phyloP scores from a whole-genome alignment of 1,139 yeast genomes.

The Hansenula sp. region DNA sequence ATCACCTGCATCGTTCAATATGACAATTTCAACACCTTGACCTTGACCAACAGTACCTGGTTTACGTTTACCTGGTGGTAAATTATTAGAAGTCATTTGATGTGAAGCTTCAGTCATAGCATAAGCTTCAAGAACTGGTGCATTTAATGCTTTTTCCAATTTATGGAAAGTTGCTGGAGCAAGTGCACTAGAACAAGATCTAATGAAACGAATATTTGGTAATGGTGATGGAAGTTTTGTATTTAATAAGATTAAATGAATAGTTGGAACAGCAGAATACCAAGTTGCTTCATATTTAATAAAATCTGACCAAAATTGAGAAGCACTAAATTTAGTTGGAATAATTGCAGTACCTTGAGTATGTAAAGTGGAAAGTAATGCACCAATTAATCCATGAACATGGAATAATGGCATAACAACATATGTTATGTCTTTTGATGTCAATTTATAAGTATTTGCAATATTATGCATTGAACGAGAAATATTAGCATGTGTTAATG shows the following conservation, averaged over 20 bases:
- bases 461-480: slow-evolving; percentile 55
- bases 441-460: slow-evolving; percentile 47
- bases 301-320: slow-evolving; percentile 54
- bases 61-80: slow-evolving; percentile 59
- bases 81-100: slow-evolving; percentile 65
- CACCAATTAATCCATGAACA: slow-evolving; percentile 66
- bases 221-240: slow-evolving; percentile 41
- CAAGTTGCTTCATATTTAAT: slow-evolving; percentile 46
- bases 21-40: slow-evolving; percentile 59
- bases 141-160: slow-evolving; percentile 49
- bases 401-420: slow-evolving; percentile 73
- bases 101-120: slow-evolving; percentile 78
- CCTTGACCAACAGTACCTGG: slow-evolving; percentile 71
- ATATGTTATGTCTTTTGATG: slow-evolving; percentile 45
- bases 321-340: slow-evolving; percentile 55
- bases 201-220: slow-evolving; percentile 55
- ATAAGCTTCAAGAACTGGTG: slow-evolving; percentile 69
- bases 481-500: slow-evolving; percentile 57
- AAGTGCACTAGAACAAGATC: slow-evolving; percentile 65
- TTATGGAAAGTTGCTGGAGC: slow-evolving; percentile 58
- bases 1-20: slow-evolving; percentile 44
- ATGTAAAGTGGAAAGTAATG: slow-evolving; percentile 52
- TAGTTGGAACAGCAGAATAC: slow-evolving; percentile 75
- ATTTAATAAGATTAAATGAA: slow-evolving; percentile 57
- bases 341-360: slow-evolving; percentile 58